A percentile compares a stretch with the other conserved stretches of the same genome.
Evolutionary conservation across 2,329 filamentous ascomycete genomes (phyloP).

Genomic region (Beauveria brongniartii): DNA sequence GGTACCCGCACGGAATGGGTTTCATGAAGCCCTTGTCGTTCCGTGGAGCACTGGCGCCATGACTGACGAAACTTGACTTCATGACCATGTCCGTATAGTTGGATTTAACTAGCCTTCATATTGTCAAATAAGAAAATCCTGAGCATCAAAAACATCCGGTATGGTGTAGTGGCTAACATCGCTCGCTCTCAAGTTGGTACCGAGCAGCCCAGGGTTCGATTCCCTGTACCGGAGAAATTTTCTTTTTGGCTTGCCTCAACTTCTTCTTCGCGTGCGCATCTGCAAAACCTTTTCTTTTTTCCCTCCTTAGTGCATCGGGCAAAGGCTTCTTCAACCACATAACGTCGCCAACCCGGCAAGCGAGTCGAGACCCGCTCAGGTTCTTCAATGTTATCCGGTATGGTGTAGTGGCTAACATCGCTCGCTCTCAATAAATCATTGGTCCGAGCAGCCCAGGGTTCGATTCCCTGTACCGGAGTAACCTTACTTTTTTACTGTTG

Average conservation of each 20-base stretch:
- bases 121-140: background rate
- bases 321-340: background rate
- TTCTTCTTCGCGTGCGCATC: background rate
- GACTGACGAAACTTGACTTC: too few species aligned
- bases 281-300: background rate
- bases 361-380: background rate
- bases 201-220: conserved; percentile 16
- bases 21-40: too few species aligned
- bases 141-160: conserved; percentile 18
- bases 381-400: conserved; percentile 19
- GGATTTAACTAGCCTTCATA: background rate
- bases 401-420: conserved; percentile 31
- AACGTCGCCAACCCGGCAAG: background rate
- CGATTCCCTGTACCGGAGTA: conserved; percentile 16
- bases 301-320: background rate
- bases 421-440: conserved; percentile 24
- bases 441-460: conserved; percentile 15
- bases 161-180: conserved; percentile 31
- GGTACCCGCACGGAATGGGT: too few species aligned
- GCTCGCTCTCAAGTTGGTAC: conserved; percentile 23
- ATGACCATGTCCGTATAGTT: background rate
- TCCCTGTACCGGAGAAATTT: conserved; percentile 14
- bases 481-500: background rate
- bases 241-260: conserved; percentile 5
- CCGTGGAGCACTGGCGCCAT: too few species aligned